phyloP scores from a whole-genome alignment of 1,284 basidiomycete species.

The Fomitopsis betulina region DNA sequence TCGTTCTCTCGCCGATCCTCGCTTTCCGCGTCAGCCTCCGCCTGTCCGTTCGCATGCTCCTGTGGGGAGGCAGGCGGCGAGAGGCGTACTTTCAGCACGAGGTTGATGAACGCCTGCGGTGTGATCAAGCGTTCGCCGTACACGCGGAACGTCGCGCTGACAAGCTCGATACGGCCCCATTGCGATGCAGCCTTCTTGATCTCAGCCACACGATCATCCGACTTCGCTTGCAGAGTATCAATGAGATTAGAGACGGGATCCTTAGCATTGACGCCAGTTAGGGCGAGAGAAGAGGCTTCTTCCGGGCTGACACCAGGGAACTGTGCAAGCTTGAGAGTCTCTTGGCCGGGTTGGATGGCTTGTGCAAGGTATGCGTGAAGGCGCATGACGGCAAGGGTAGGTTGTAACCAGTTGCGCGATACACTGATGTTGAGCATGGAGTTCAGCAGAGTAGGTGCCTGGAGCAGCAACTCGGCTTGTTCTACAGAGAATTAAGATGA shows the following conservation, averaged over 20 bases:
- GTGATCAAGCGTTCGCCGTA: slow-evolving; percentile 88
- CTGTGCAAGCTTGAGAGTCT: slow-evolving; percentile 54
- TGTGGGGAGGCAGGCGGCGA: slow-evolving; percentile 44
- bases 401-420: slow-evolving; percentile 89
- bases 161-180: slow-evolving; percentile 82
- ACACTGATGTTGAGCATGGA: slow-evolving; percentile 83
- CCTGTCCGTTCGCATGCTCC: slow-evolving; percentile 42
- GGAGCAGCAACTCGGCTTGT: slow-evolving; percentile 64
- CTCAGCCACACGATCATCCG: slow-evolving; percentile 50
- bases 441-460: slow-evolving; percentile 71
- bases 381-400: slow-evolving; percentile 77
- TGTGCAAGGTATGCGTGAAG: slow-evolving; percentile 85
- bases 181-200: slow-evolving; percentile 66
- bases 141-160: slow-evolving; percentile 88
- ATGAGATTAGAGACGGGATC: slow-evolving; percentile 44
- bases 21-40: slow-evolving; percentile 24
- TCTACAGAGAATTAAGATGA: slow-evolving; percentile 36
- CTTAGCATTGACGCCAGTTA: slow-evolving; percentile 25
- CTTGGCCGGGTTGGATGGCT: slow-evolving; percentile 65
- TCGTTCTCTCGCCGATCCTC: slow-evolving; percentile 63
- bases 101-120: slow-evolving; percentile 86
- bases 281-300: slow-evolving; percentile 38
- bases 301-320: slow-evolving; percentile 67
- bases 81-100: slow-evolving; percentile 80
- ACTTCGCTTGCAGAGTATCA: slow-evolving; percentile 46